Conservation (phyloP, 805 yeast species). For the Kodamaea hsintzibuensis region DNA sequence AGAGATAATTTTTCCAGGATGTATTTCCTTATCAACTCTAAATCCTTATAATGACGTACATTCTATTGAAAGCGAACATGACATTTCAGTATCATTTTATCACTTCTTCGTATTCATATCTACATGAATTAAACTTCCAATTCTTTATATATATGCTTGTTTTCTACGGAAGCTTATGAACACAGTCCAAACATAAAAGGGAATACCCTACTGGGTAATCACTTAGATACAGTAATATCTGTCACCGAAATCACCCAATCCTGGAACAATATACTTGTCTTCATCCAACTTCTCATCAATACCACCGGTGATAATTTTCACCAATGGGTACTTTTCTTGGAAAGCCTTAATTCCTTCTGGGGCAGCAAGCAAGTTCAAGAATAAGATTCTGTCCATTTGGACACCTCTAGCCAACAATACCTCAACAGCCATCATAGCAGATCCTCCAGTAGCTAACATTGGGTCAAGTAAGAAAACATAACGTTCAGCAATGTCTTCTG, state of each 20-base stretch:
- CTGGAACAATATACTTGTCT: constrained; percentile 84
- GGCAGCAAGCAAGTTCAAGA: constrained; percentile 87
- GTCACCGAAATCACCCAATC: constrained; percentile 98
- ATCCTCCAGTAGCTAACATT: constrained; percentile 98
- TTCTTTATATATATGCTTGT: not conserved
- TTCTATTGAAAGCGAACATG: too few species aligned
- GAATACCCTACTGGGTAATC: too few species aligned
- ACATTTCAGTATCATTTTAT: too few species aligned
- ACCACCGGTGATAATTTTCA: constrained; percentile 91
- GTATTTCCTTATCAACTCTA: too few species aligned
- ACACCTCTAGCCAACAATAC: constrained; percentile 88
- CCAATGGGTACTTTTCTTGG: constrained; percentile 74
- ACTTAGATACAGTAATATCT: constrained; percentile 84
- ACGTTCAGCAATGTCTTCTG: constrained; percentile 85
- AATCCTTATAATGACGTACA: too few species aligned
- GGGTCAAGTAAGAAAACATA: constrained; percentile 93
- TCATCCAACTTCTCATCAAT: constrained; percentile 86
- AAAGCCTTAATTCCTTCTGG: constrained; percentile 91
- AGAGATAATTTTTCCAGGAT: too few species aligned
- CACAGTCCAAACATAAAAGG: constrained; percentile 4
- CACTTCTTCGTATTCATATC: too few species aligned
- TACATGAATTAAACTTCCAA: too few species aligned
- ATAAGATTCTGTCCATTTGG: constrained; percentile 80
- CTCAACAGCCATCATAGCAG: constrained; percentile 96
- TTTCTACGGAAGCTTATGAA: not conserved